Base-by-base conservation (phyloP, 345 rosid species). In the Linum lewisii region DNA sequence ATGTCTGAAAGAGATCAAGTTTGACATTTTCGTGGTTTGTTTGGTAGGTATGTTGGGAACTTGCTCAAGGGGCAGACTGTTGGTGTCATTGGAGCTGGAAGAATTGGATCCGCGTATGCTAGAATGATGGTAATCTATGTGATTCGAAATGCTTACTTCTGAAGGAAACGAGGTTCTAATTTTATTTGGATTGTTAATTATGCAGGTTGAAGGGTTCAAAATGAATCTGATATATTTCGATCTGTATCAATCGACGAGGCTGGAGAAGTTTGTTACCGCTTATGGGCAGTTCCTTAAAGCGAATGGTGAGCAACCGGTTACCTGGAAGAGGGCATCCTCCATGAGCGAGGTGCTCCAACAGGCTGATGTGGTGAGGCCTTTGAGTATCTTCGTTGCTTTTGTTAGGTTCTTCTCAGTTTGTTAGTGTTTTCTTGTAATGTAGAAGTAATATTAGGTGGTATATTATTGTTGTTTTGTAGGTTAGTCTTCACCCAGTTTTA, bases 51-150 rank as follows among this genome's bases (percentile, higher is more conserved):
- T 68, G 99, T 89, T 0, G 99, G 99, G 20, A 93, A 93, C 79
- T 80, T 93, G 70, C 97, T 93, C 62, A 89, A 89, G 79, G 99
- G 99, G 57, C 99, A 89, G 63, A 89, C 99, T 54, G 90, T 93
- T 63, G 99, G 97, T 65, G 99, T 93, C 57, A 89, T 93, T 69
- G 99, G 99, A 59, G 96, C 96, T 60, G 96, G 98, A 62, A 95
- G 95, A 60, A 92, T 92, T n/a, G 98, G 96, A 51, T 92, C 96
- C 57, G 95, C 99, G 20, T 93, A 93, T 66, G 97, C 97, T 44
- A 82, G 95, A 75, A 93, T 89, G 95, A 93, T 93, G 99, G 99
- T 89, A 54, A 59, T 21, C 26, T 21, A 23, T 32, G 1, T 7
- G 16, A 23, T 21, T 21, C 29, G 8, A 54, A 24, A 54, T 10